Base-by-base conservation (phyloP, 257 asterid species). In the Petunia axillaris region DNA sequence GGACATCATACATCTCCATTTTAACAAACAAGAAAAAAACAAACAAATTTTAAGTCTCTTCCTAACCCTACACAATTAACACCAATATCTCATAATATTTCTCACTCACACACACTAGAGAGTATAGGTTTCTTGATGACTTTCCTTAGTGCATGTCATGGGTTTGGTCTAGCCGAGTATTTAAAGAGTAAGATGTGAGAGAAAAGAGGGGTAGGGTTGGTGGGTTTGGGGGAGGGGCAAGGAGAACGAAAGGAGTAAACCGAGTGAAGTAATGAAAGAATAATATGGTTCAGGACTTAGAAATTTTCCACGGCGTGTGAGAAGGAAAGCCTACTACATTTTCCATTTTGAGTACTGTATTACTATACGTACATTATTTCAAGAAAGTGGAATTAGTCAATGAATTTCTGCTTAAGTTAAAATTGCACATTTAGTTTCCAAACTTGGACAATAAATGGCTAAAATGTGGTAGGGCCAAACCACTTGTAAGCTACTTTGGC, bases 1-100 rank as follows among this genome's bases (percentile, higher is more conserved):
- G 80, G 7, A 48, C 46, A 70, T 44, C 76, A 44, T 46, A 46
- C 16, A 9, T 46, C n/a, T 62, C 89, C 91, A 87, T 85, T 63
- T 37, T 41, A 3, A 1, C 15, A 7, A 38, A 11, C 16, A 53
- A 2, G 7, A 15, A 4, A 8, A 0, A 1, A 25, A 25, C 25
- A 25, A 25, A 25, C 25, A 25, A 25, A 25, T 25, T 25, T 25
- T 25, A 25, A 25, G 25, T 25, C 25, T 25, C 25, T 25, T 25
- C 25, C 25, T 25, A 25, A 25, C 25, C 25, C 25, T 25, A 25
- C 25, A 25, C 25, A 25, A 25, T 25, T 25, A 25, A 25, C 25
- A 25, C 25, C 25, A 25, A 25, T 25, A 25, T 25, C 25, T 25
- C 25, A 25, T 25, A 25, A 25, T 25, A 25, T 25, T 37, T 75